Conservation (phyloP, 2,329 filamentous ascomycete species). For the Sclerotinia glacialis region DNA sequence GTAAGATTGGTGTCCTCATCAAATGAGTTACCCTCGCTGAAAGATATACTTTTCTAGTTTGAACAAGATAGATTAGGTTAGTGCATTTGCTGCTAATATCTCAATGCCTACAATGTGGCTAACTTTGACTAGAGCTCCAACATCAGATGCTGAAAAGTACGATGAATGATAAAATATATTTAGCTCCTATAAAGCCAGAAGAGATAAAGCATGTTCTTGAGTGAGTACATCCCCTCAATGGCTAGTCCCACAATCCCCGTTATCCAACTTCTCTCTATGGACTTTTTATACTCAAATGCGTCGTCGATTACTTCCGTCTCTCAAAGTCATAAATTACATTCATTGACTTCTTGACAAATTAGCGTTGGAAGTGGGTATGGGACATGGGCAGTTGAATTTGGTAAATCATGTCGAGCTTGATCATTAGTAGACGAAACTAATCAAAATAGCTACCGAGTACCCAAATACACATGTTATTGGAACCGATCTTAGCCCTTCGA, state of each 20-base stretch:
- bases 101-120: background rate
- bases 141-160: conserved; percentile 28
- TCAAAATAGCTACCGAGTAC: conserved; percentile 1
- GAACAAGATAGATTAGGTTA: conserved; percentile 26
- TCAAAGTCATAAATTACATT: background rate
- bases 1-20: conserved; percentile 11
- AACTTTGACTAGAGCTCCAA: conserved; percentile 25
- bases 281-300: background rate
- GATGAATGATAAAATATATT: conserved; percentile 27
- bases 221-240: conserved; percentile 25
- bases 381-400: conserved; percentile 59
- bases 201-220: conserved; percentile 39
- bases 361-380: conserved; percentile 52
- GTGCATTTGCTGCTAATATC: background rate
- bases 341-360: background rate
- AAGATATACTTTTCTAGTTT: background rate
- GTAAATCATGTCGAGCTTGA: conserved; percentile 39
- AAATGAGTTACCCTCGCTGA: background rate
- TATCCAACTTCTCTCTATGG: too few relatives aligned
- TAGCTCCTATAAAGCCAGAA: conserved; percentile 34
- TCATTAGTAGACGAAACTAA: background rate
- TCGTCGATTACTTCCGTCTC: background rate
- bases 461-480: conserved; percentile 16
- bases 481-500: conserved; percentile 10
- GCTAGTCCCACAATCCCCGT: background rate